These are phyloP conservation scores for Cladosporium austrohemisphaericum DNA, from an alignment of 2,329 filamentous ascomycete genomes.

Conservation along the genomic window DNA sequence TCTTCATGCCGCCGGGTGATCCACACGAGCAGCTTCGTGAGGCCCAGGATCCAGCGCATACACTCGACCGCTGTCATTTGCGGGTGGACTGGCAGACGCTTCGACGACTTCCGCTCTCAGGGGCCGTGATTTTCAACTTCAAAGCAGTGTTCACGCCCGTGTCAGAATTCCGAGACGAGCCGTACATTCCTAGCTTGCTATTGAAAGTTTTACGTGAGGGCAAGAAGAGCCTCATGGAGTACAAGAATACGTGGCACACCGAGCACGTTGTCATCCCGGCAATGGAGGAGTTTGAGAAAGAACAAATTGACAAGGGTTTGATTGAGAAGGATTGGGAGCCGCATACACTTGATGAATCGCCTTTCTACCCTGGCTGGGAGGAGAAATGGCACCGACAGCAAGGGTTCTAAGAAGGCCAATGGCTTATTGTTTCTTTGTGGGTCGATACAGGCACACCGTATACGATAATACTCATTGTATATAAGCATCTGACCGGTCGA, in stretches of 20 bases:
- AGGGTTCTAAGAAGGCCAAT: slow-evolving; percentile 51
- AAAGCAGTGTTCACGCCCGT: slow-evolving; percentile 80
- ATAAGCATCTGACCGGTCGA: too few species aligned
- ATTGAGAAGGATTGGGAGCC: slow-evolving; percentile 62
- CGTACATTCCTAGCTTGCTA: slow-evolving; percentile 66
- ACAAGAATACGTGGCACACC: slow-evolving; percentile 78
- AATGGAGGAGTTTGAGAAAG: slow-evolving; percentile 59
- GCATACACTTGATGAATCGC: slow-evolving; percentile 67
- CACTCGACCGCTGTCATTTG: slow-evolving; percentile 59
- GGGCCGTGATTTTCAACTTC: slow-evolving; percentile 79
- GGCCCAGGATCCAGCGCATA: slow-evolving; percentile 55
- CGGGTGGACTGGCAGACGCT: slow-evolving; percentile 88
- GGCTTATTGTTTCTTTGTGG: background rate
- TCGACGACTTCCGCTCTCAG: slow-evolving; percentile 71
- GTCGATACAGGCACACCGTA: too few species aligned
- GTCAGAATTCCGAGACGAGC: slow-evolving; percentile 64
- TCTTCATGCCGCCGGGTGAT: slow-evolving; percentile 70
- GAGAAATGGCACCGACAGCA: slow-evolving; percentile 67
- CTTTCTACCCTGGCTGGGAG: slow-evolving; percentile 74
- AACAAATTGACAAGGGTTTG: slow-evolving; percentile 62
- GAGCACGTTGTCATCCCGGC: slow-evolving; percentile 67
- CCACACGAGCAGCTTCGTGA: slow-evolving; percentile 60
- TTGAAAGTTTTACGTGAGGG: slow-evolving; percentile 67
- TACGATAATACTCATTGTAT: background rate
- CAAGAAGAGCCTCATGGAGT: slow-evolving; percentile 68